Evolutionary conservation across 139 green algal genomes (phyloP).

Genomic region (Edaphochlamys debaryana): DNA sequence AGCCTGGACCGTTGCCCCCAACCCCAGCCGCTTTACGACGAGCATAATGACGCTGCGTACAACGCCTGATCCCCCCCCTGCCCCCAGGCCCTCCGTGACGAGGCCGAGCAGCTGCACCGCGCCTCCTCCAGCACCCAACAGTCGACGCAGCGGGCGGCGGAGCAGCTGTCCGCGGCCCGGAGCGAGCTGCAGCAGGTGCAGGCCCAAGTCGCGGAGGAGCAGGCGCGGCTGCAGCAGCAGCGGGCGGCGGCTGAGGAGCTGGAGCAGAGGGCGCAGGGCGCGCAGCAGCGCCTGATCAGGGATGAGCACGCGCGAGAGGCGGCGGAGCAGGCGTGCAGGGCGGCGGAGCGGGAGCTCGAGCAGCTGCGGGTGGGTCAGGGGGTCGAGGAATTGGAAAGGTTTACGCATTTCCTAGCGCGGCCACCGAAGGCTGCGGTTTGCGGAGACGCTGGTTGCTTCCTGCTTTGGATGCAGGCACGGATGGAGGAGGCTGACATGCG

Average conservation of each 20-base stretch:
- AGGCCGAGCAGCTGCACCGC: constrained; percentile 41
- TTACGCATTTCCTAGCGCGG: too few species aligned
- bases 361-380: constrained; percentile 7
- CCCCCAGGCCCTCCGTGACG: constrained; percentile 34
- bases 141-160: not conserved
- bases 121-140: constrained; percentile 35
- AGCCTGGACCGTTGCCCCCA: too few species aligned
- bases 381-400: too few species aligned
- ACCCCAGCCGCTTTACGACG: too few species aligned
- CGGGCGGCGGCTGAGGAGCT: not conserved
- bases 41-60: too few species aligned
- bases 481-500: too few species aligned
- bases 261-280: not conserved
- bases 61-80: not conserved
- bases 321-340: not conserved
- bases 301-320: not conserved
- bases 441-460: not conserved
- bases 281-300: not conserved
- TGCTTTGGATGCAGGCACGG: not conserved
- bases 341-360: constrained; percentile 15
- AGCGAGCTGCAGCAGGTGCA: constrained; percentile 14
- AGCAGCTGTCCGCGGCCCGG: constrained; percentile 1
- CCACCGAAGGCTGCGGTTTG: too few species aligned
- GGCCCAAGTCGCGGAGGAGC: not conserved
- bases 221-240: not conserved